Base-by-base conservation (phyloP, 1,284 basidiomycete genomes). In the Hemileia vastatrix region DNA sequence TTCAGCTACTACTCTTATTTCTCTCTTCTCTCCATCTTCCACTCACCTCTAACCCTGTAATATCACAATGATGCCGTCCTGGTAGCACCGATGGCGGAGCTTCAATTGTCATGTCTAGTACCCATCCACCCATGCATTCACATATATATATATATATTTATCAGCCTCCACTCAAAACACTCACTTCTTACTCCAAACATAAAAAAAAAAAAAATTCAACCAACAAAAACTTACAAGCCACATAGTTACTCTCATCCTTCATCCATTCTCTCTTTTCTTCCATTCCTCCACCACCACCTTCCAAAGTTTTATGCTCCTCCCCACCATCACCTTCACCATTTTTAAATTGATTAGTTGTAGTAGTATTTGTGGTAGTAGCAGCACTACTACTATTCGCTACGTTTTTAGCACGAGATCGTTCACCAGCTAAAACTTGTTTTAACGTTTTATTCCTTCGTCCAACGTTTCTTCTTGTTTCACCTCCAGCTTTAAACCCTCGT, bases 81-180 rank as follows among this genome's bases (percentile, higher is more conserved):
- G 89, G 89, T 4, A 87, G 77, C 0, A 91, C 74, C 13, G 86
- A 89, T 0, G 88, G 89, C 0, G 89, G 87, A 6, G 89, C 88
- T 71, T 92, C 89, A 52, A 92, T 88, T 1, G 85, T 86, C 0
- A 83, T 81, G 69, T 90, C 88, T 90, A 68, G 21, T 23, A 9
- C 21, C 13, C n/a, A 9, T n/a, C n/a, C n/a, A n/a, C n/a, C n/a
- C n/a, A n/a, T n/a, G n/a, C n/a, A n/a, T n/a, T n/a, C n/a, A n/a
- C n/a, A n/a, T n/a, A n/a, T n/a, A n/a, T n/a, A n/a, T n/a, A n/a
- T n/a, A n/a, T n/a, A n/a, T n/a, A n/a, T n/a, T n/a, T n/a, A n/a
- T n/a, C n/a, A n/a, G n/a, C n/a, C n/a, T n/a, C n/a, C n/a, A n/a
- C n/a, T n/a, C n/a, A n/a, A n/a, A n/a, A n/a, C n/a, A n/a, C n/a